Evolutionary conservation across 768 basidiomycete species (phyloP).

Genomic region (Kwoniella sp.): DNA sequence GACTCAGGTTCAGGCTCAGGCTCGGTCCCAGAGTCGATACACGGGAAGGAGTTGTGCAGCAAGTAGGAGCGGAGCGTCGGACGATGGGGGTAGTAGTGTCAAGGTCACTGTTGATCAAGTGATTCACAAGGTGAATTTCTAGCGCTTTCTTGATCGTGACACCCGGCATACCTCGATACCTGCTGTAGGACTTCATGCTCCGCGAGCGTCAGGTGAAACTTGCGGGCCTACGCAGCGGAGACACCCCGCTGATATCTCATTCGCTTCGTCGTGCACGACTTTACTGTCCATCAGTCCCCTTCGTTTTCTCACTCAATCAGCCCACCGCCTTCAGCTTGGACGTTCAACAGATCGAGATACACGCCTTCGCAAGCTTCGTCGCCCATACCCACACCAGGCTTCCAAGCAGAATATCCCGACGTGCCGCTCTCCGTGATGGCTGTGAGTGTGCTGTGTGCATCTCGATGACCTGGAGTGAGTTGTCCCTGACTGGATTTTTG

Average conservation of each 20-base stretch:
- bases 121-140: constrained; percentile 9
- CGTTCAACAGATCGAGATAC: constrained; percentile 4
- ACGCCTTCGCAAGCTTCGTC: constrained; percentile 4
- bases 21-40: not conserved
- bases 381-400: constrained; percentile 6
- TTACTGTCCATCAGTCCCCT: not conserved
- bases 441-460: constrained; percentile 2
- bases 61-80: too few relatives aligned
- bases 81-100: constrained; percentile 6
- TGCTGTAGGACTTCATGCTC: too few relatives aligned
- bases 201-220: too few relatives aligned
- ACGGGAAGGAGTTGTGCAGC: not conserved
- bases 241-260: too few relatives aligned
- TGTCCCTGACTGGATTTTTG: too few relatives aligned
- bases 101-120: not conserved
- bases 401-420: constrained; percentile 9
- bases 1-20: not conserved
- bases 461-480: too few relatives aligned
- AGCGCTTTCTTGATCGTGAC: too few relatives aligned
- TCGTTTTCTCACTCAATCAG: not conserved
- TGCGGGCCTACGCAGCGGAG: too few relatives aligned
- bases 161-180: not conserved
- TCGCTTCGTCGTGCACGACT: not conserved
- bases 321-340: constrained; percentile 11
- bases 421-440: constrained; percentile 14